Evolutionary conservation across 2,329 filamentous ascomycete genomes (phyloP).

Genomic region (Exophiala sideris): DNA sequence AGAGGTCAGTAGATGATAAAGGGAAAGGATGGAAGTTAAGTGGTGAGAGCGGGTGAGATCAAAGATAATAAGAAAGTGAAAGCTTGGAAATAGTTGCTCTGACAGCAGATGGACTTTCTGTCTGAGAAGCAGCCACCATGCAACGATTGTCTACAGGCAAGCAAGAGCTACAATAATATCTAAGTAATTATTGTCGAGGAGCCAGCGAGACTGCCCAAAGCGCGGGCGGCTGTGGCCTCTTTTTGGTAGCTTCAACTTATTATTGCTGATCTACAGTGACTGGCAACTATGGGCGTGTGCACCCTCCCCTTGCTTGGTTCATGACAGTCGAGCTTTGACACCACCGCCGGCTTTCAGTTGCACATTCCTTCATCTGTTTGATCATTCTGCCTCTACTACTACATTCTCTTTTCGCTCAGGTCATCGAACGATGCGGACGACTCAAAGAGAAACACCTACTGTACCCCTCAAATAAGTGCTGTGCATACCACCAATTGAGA

Average conservation of each 20-base stretch:
- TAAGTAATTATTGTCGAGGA: not conserved
- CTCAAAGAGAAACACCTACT: not conserved
- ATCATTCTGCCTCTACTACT: no score
- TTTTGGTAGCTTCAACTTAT: no score
- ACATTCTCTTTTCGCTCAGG: no score
- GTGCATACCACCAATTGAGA: constrained; percentile 4
- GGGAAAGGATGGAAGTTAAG: not conserved
- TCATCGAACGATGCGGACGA: no score
- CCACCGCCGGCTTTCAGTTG: no score
- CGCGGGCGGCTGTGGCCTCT: no score
- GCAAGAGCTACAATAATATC: not conserved
- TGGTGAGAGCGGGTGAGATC: not conserved
- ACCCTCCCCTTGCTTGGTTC: no score
- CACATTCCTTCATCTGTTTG: no score
- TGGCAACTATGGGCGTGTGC: no score
- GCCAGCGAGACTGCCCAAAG: not conserved
- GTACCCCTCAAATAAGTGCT: constrained; percentile 10
- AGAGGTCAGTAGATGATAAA: constrained; percentile 1
- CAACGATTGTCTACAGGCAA: not conserved
- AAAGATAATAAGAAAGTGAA: not conserved
- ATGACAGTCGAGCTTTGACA: no score
- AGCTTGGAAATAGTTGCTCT: not conserved
- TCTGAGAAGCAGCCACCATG: not conserved
- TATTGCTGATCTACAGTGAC: no score
- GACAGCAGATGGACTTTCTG: not conserved